Base-by-base conservation (phyloP, 306 rosid species). In the Cyclanthera cordifolia region DNA sequence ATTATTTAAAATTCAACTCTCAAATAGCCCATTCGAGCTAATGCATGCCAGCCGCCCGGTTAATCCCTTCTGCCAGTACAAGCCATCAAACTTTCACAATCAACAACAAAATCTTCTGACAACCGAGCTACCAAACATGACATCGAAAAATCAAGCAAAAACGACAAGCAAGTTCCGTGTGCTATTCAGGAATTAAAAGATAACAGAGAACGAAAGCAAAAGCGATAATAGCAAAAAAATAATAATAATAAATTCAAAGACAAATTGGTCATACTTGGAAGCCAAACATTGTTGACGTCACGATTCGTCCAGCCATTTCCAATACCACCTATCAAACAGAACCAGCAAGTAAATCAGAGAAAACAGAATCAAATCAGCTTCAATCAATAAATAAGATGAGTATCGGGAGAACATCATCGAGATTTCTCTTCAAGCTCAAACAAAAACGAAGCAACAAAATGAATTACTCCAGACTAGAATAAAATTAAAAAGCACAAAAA, bases 281-380 rank as follows among this genome's bases (percentile, higher is more conserved):
- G 71, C 65, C 69, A 53, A 46, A 45, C 75, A 50, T 67, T 79
- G 45, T 70, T 77, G 59, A 66, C 51, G 71, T 51, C 71, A 16
- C 74, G 70, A 68, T 74, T 86, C 77, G 69, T 82, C 84, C 80
- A 67, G 76, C 64, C 57, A 75, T 34, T 78, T 43, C 54, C 70
- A 66, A 45, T 24, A 56, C 71, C 67, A 74, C 82, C 94, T 80
- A 75, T 16, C 41, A 28, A 78, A 49, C 49, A 28, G 59, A 34
- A 51, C n/a, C 61, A 71, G 23, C 8, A 46, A 71, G 23, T 5
- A 46, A 67, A 66, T 72, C 53, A 71, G 19, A 57, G 10, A 23
- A 41, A 73, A 34, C 67, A 32, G n/a, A 77, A 6, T 25, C 58
- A 24, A 69, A 53, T 20, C 24, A 43, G 45, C 68, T 19, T 54